Evolutionary conservation across 805 yeast species (phyloP).

Genomic region (Candida hungchunana): DNA sequence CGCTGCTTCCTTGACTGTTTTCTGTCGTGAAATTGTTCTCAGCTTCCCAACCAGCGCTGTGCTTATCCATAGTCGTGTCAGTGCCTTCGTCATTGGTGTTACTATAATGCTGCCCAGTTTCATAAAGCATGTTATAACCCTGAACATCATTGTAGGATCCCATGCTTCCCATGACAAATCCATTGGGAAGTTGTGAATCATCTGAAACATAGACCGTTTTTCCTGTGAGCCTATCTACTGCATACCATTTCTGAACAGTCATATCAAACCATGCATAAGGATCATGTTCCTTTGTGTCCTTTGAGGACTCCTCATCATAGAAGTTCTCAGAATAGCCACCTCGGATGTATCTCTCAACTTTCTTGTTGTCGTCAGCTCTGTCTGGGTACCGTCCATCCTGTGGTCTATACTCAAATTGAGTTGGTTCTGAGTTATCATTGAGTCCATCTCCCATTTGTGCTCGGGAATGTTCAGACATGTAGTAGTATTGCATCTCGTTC

Average conservation of each 20-base stretch:
- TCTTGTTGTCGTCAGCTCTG: constrained; percentile 1
- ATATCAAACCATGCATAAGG: constrained; percentile 9
- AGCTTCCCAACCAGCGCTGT: too few relatives aligned
- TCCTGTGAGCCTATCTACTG: not conserved
- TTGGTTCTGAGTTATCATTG: not conserved
- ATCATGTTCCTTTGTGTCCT: not conserved
- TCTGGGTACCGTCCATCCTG: constrained; percentile 7
- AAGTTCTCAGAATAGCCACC: constrained; percentile 9
- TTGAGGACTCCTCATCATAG: constrained; percentile 5
- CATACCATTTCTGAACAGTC: constrained; percentile 7
- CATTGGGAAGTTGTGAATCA: constrained; percentile 5
- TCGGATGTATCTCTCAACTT: constrained; percentile 1
- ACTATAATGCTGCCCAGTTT: too few relatives aligned
- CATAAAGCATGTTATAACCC: too few relatives aligned
- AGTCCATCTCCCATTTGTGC: not conserved
- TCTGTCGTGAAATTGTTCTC: too few relatives aligned
- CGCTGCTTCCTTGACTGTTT: too few relatives aligned
- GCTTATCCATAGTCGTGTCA: too few relatives aligned
- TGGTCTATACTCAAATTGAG: too few relatives aligned
- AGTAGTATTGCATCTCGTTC: constrained; percentile 9
- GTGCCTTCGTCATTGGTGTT: too few relatives aligned
- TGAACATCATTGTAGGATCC: too few relatives aligned
- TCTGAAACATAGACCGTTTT: constrained; percentile 7
- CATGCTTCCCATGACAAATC: not conserved
- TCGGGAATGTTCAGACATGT: constrained; percentile 8